Evolutionary conservation across 2,329 filamentous ascomycete genomes (phyloP).

Genomic region (Neofusicoccum laricinum): DNA sequence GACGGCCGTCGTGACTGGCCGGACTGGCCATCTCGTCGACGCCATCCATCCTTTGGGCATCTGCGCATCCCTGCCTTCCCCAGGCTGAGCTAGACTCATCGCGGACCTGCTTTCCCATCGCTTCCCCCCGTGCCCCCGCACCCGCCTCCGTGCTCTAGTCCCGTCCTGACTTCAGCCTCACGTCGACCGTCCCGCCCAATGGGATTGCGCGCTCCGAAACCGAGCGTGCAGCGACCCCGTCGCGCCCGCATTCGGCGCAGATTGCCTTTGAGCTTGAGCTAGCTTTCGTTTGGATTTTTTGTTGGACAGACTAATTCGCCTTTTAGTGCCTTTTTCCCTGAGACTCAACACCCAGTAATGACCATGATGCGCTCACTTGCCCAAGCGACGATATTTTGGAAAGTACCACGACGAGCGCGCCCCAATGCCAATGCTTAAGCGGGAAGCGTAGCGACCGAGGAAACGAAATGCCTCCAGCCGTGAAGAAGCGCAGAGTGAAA

Average conservation of each 20-base stretch:
- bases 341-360: neutral
- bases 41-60: neutral
- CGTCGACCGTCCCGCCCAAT: neutral
- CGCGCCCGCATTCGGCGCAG: too few relatives aligned
- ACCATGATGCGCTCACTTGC: neutral
- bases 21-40: too few relatives aligned
- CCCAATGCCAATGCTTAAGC: neutral
- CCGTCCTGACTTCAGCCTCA: neutral
- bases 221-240: neutral
- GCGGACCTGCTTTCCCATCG: neutral
- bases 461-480: neutral
- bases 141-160: neutral
- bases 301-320: neutral
- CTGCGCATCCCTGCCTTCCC: neutral
- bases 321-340: neutral
- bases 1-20: too few relatives aligned
- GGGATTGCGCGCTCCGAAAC: neutral
- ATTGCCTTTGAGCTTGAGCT: too few relatives aligned
- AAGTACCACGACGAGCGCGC: neutral
- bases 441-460: neutral
- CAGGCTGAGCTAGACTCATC: neutral
- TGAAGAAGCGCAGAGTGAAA: neutral
- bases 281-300: neutral
- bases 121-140: neutral
- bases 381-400: neutral